These are phyloP conservation scores for Taiwanofungus camphoratus DNA, from an alignment of 1,284 basidiomycete genomes.

Conservation along the genomic window DNA sequence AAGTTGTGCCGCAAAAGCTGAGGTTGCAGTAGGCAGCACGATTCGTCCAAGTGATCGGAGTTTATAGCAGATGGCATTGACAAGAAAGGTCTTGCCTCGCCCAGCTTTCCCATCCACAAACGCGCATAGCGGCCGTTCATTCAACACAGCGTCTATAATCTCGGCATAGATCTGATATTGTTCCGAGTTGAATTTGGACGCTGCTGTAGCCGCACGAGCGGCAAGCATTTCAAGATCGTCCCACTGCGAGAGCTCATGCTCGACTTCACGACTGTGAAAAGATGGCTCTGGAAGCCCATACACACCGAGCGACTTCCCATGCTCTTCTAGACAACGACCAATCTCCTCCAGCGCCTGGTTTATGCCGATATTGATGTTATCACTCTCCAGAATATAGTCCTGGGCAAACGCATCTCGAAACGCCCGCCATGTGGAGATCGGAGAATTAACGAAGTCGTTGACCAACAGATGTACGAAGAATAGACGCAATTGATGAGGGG, in stretches of 20 bases:
- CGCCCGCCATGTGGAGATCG: slow-evolving; percentile 23
- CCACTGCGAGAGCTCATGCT: slow-evolving; percentile 27
- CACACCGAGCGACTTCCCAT: slow-evolving; percentile 20
- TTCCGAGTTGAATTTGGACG: slow-evolving; percentile 24
- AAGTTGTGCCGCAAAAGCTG: slow-evolving; percentile 34
- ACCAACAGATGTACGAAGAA: slow-evolving; percentile 32
- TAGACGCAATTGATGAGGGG: slow-evolving; percentile 29
- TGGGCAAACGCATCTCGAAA: slow-evolving; percentile 21
- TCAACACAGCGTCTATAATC: slow-evolving; percentile 22
- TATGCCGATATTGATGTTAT: slow-evolving; percentile 20
- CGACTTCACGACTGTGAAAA: slow-evolving; percentile 23
- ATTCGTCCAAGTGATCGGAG: slow-evolving; percentile 25
- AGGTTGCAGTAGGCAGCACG: slow-evolving; percentile 32
- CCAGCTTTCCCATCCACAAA: slow-evolving; percentile 38
- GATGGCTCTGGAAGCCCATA: slow-evolving; percentile 27
- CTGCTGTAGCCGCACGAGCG: slow-evolving; percentile 18
- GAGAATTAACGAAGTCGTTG: slow-evolving; percentile 25
- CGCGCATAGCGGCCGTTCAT: slow-evolving; percentile 16
- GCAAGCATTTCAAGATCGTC: slow-evolving; percentile 13
- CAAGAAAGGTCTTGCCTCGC: slow-evolving; percentile 34
- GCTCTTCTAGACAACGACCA: slow-evolving; percentile 18
- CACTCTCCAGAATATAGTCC: slow-evolving; percentile 22
- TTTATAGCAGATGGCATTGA: slow-evolving; percentile 30
- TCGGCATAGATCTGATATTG: slow-evolving; percentile 26
- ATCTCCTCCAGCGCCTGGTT: slow-evolving; percentile 23